Base-by-base conservation (phyloP, 225 moss, liverwort and hornwort genomes). In the Takakia lepidozioides region DNA sequence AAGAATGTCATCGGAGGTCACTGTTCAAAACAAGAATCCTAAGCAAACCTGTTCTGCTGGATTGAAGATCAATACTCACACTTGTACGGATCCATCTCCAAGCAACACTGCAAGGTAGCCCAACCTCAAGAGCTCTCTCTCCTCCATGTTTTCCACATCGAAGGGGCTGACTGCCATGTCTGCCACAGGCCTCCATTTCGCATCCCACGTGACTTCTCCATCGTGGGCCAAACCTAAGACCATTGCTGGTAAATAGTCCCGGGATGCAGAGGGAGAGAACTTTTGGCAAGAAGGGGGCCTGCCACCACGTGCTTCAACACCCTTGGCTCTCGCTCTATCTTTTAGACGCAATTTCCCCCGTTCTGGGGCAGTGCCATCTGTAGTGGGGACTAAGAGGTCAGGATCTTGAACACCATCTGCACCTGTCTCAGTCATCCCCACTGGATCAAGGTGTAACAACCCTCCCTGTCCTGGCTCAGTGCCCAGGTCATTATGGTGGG, bases 11-110 rank as follows among this genome's bases (percentile, higher is more conserved):
- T n/a, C n/a, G n/a, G n/a, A n/a, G n/a, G n/a, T n/a, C n/a, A n/a
- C n/a, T n/a, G n/a, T n/a, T n/a, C n/a, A n/a, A n/a, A n/a, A n/a
- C n/a, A n/a, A n/a, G n/a, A n/a, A n/a, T n/a, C n/a, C n/a, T n/a
- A n/a, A n/a, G n/a, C n/a, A n/a, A n/a, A n/a, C n/a, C 19, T 19
- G 19, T 52, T n/a, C 1, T 25, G 11, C 3, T 10, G 19, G 17
- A 18, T 43, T 29, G 38, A 25, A 25, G 27, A 27, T 17, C 27
- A 63, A 52, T 55, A 76, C 87, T 80, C 64, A 92, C 80, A 87
- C 95, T 98, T 98, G 82, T 27, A 91, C 66, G 43, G 95, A 85
- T 75, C 90, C 95, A 68, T 98, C 84, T 59, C 95, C 95, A 9
- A 87, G 61, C 39, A 85, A 55, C 43, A 66, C 79, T 43, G 90